Percentiles rank a stretch among this genome's conserved stretches.
phyloP scores from a whole-genome alignment of 2,329 filamentous ascomycete species.

The Pestalotiopsis sp. region DNA sequence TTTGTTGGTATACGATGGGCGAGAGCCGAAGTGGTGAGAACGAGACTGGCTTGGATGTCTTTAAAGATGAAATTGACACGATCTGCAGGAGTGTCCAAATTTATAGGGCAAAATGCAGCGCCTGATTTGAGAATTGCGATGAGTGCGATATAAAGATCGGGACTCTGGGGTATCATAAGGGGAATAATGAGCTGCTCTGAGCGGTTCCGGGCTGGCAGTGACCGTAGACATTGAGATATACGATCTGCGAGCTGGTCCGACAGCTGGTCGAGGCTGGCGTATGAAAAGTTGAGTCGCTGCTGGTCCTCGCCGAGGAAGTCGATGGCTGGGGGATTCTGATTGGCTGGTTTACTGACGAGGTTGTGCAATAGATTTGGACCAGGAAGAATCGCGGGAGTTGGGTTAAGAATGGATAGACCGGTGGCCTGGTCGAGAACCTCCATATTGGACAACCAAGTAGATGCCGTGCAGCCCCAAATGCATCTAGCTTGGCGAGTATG shows the following conservation, averaged over 20 bases:
- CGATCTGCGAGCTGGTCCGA: conserved; percentile 59
- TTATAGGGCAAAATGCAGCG: conserved; percentile 83
- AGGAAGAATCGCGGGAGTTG: conserved; percentile 39
- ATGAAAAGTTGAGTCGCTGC: conserved; percentile 54
- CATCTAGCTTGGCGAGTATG: conserved; percentile 4
- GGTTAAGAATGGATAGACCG: conserved; percentile 49
- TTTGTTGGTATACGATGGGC: conserved; percentile 37
- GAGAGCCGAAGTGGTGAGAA: conserved; percentile 64
- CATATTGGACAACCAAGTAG: conserved; percentile 4
- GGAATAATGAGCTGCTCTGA: conserved; percentile 63
- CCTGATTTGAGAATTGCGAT: conserved; percentile 81
- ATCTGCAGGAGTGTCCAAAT: conserved; percentile 76
- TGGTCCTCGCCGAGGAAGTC: conserved; percentile 11
- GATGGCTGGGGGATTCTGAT: conserved; percentile 10
- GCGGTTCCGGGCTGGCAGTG: conserved; percentile 8
- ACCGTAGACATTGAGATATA: conserved; percentile 42
- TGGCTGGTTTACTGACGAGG: neutral
- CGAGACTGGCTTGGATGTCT: conserved; percentile 72
- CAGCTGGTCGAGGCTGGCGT: conserved; percentile 61
- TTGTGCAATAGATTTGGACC: conserved; percentile 50
- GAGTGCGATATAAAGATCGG: conserved; percentile 76
- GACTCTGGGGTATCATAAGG: conserved; percentile 75
- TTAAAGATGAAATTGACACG: conserved; percentile 77
- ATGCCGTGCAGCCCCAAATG: neutral
- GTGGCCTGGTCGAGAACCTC: neutral